Evolutionary conservation across 2,329 filamentous ascomycete genomes (phyloP), one percentile per base, ranked within the genome.

Genomic region (Penicillium decumbens): DNA sequence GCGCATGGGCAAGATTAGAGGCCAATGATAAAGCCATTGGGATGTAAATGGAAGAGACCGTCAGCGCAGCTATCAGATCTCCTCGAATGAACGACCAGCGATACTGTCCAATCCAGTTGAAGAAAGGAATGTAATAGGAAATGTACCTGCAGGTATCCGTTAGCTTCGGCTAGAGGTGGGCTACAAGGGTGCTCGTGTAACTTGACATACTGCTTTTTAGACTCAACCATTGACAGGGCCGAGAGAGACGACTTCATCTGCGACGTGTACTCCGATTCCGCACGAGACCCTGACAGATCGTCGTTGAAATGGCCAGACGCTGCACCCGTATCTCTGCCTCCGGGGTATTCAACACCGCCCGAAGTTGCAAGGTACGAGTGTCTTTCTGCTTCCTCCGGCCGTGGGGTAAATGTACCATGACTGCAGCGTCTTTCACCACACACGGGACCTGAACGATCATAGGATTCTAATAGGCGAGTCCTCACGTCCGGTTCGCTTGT

Each of bases 21-120:
- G 93, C 90, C 56, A 95, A 86, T 0, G 93, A 97, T 12, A 98
- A 80, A 0, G 90, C 87, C 91, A 98, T 96, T 44, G 93, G 93
- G 32, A 98, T 87, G 69, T 98, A 98, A 74, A 98, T 93, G 24
- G 91, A 95, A n/a, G 92, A 89, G 75, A 98, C 86, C n/a, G 93
- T 97, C 55, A 97, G 69, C 42, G 92, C 91, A 7, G 92, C 87
- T 12, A 95, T 77, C 15, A 97, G 73, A 69, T 98, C 93, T 41
- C 93, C 93, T 60, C 85, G 82, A 41, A 97, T 71, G 70, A 88
- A 95, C 3, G 82, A 80, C 79, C 83, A 84, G 60, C 81, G 83
- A 71, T 98, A 98, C 72, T 95, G 89, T 45, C 77, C 79, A 54
- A 95, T 85, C 93, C 93, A 98, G 56, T 86, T 90, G 57, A 95